phyloP scores from a whole-genome alignment of 768 basidiomycete species.

The Macrocybe gigantea region DNA sequence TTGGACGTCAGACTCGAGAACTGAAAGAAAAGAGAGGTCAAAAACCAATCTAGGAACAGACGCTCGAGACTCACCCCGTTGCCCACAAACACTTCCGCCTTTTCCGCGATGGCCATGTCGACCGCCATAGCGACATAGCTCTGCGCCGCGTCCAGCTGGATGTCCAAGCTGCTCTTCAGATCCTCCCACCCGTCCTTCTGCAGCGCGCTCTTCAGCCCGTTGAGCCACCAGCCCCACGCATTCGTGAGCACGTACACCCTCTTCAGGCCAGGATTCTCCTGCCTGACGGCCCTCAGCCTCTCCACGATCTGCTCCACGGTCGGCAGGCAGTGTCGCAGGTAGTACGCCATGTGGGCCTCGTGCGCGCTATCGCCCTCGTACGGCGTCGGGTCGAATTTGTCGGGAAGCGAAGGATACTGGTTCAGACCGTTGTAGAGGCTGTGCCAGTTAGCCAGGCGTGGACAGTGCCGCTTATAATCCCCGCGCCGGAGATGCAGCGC shows the following conservation, averaged over 20 bases:
- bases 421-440: slow-evolving; percentile 46
- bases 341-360: slow-evolving; percentile 20
- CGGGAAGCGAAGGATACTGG: slow-evolving; percentile 31
- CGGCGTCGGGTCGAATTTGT: slow-evolving; percentile 30
- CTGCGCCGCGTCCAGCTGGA: slow-evolving; percentile 40
- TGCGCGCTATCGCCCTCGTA: slow-evolving; percentile 9
- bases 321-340: slow-evolving; percentile 31
- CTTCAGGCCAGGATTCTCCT: slow-evolving; percentile 17
- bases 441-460: slow-evolving; percentile 39
- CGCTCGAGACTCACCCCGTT: slow-evolving; percentile 42
- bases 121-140: slow-evolving; percentile 43
- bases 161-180: slow-evolving; percentile 34
- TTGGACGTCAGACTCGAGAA: slow-evolving; percentile 49
- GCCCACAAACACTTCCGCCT: slow-evolving; percentile 54
- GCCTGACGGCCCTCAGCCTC: slow-evolving; percentile 23
- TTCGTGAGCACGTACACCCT: slow-evolving; percentile 41
- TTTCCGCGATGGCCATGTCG: slow-evolving; percentile 56
- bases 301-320: slow-evolving; percentile 29
- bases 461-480: slow-evolving; percentile 52
- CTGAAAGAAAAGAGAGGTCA: slow-evolving; percentile 10
- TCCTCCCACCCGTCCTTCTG: slow-evolving; percentile 45
- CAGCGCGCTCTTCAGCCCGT: slow-evolving; percentile 30
- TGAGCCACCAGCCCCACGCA: slow-evolving; percentile 38
- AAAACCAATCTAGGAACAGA: not conserved
- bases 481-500: slow-evolving; percentile 54